Base-by-base conservation (phyloP, 1,284 basidiomycete species). In the Cerrena zonata region DNA sequence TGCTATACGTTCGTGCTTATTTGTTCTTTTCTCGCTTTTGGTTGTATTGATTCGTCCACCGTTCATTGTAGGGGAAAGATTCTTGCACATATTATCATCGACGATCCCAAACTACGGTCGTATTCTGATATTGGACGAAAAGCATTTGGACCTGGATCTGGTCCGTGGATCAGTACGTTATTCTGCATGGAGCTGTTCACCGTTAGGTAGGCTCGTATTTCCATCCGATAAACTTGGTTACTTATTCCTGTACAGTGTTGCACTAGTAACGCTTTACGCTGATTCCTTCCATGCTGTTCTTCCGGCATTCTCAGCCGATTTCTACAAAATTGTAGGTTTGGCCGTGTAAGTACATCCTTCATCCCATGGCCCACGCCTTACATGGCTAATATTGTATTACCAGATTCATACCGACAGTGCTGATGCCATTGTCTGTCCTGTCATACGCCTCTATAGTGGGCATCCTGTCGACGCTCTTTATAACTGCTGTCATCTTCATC, bases 111-210 rank as follows among this genome's bases (percentile, higher is more conserved):
- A 11, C 64, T 94, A 46, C 77, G 80, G 26, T 91, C 91, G 2
- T 96, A 95, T 65, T 83, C 91, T 4, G 93, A 96, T 63, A 90
- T 95, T 53, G 90, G 90, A 23, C 79, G 81, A 50, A 90, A 88
- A 61, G 91, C 91, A 1, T 94, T 94, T 65, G 93, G 92, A 2
- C 76, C 78, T 2, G 75, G 74, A 45, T 86, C 86, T 0, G 83
- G 80, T 37, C 68, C 79, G 2, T 63, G 87, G 48, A 89, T 91
- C 47, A 88, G 83, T 50, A 57, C 75, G 2, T 69, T 95, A 50
- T 95, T 94, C 66, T 93, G 89, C 61, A 68, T 93, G 13, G 91
- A 94, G 66, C 68, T 93, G 2, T 94, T 93, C 65, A 82, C 88
- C 25, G 77, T 91, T 50, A 79, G 83, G 88, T 88, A 52, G 19